Percentiles rank a stretch among this genome's conserved stretches.
These are phyloP conservation scores for Penicillium thymicola DNA, from an alignment of 2,329 filamentous ascomycete species.

Conservation along the genomic window DNA sequence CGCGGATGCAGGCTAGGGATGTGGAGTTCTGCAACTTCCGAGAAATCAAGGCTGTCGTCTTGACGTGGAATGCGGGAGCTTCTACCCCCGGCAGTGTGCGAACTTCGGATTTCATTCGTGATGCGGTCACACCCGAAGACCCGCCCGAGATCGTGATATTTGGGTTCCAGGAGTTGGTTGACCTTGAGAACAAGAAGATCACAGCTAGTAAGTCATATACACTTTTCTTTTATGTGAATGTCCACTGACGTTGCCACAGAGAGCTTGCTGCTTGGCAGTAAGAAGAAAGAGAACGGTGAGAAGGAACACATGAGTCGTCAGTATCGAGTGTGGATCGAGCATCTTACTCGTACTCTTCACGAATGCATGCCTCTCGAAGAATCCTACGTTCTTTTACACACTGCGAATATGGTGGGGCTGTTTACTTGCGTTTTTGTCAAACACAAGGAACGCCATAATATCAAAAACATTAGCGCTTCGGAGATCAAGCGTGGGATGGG, in stretches of 20 bases:
- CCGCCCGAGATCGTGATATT: constrained; percentile 90
- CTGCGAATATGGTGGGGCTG: constrained; percentile 83
- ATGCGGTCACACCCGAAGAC: constrained; percentile 71
- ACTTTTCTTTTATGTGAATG: not conserved
- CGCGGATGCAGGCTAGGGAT: constrained; percentile 80
- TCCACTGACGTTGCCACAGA: constrained; percentile 48
- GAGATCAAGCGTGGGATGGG: constrained; percentile 97
- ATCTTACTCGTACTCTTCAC: constrained; percentile 76
- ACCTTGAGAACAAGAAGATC: constrained; percentile 93
- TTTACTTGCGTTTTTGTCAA: constrained; percentile 97
- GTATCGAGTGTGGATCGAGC: constrained; percentile 94
- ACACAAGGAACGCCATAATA: constrained; percentile 68
- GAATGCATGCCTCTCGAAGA: constrained; percentile 75
- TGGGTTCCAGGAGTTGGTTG: constrained; percentile 97
- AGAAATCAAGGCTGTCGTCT: constrained; percentile 71
- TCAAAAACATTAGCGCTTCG: constrained; percentile 71
- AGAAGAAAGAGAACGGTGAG: constrained; percentile 75
- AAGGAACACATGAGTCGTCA: constrained; percentile 94
- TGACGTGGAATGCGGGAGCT: constrained; percentile 98
- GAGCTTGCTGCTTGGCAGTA: constrained; percentile 74
- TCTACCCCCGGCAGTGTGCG: constrained; percentile 81
- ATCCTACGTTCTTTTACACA: constrained; percentile 81
- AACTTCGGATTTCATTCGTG: constrained; percentile 75
- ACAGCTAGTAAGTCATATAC: constrained; percentile 68
- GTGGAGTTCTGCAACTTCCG: constrained; percentile 81